A percentile compares a stretch with the other conserved stretches of the same genome.
These are phyloP conservation scores for Odontarrhena argentea DNA, from an alignment of 345 rosid species.

Conservation along the genomic window DNA sequence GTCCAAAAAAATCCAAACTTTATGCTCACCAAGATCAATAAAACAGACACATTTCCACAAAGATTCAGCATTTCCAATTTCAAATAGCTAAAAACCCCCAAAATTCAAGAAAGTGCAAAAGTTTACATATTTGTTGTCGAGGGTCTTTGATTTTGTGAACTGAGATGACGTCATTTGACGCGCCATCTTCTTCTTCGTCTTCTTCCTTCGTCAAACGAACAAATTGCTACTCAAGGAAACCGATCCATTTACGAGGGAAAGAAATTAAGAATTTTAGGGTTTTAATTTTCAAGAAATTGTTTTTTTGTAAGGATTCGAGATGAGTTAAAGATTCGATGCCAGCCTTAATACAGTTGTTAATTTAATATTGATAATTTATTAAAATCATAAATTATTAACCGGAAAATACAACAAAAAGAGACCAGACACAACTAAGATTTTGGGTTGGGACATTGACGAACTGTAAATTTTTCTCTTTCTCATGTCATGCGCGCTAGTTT, in stretches of 20 bases:
- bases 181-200: slow-evolving; percentile 39
- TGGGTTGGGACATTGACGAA: neutral
- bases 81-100: slow-evolving; percentile 15
- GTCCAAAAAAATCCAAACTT: neutral
- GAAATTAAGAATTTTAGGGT: slow-evolving; percentile 24
- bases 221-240: slow-evolving; percentile 29
- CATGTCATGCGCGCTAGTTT: slow-evolving; percentile 17
- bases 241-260: slow-evolving; percentile 40
- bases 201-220: slow-evolving; percentile 2
- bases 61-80: neutral
- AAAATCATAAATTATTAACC: neutral
- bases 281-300: slow-evolving; percentile 6
- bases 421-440: neutral
- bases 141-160: slow-evolving; percentile 81
- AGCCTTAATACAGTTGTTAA: slow-evolving; percentile 32
- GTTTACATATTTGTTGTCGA: slow-evolving; percentile 87
- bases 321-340: slow-evolving; percentile 20
- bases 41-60: neutral
- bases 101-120: slow-evolving; percentile 2
- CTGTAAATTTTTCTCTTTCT: slow-evolving; percentile 2
- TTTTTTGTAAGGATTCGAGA: slow-evolving; percentile 17
- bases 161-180: slow-evolving; percentile 58
- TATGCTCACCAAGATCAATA: slow-evolving; percentile 1
- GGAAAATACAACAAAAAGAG: too few relatives aligned
- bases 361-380: neutral